Conservation (phyloP, 2,329 filamentous ascomycete genomes). For the Aspergillus niger region DNA sequence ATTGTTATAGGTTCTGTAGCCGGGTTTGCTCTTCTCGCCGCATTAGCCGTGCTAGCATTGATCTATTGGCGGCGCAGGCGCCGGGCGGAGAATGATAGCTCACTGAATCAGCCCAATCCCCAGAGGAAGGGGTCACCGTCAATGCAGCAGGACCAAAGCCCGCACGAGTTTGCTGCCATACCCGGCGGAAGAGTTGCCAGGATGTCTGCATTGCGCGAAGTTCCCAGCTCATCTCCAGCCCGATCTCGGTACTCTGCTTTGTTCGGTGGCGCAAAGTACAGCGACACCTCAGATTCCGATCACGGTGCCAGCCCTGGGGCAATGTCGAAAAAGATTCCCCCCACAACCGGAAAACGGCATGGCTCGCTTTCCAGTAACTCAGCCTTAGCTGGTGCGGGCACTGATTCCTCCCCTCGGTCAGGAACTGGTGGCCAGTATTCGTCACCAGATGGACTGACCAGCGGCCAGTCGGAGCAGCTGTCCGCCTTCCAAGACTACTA, state of each 20-base stretch:
- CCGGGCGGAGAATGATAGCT: constrained; percentile 66
- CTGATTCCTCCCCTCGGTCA: constrained; percentile 72
- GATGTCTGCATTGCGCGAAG: constrained; percentile 89
- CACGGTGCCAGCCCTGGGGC: constrained; percentile 72
- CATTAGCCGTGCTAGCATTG: constrained; percentile 62
- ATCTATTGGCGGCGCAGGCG: constrained; percentile 60
- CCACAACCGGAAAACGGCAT: constrained; percentile 63
- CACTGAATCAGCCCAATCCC: constrained; percentile 89
- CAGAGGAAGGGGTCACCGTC: constrained; percentile 47
- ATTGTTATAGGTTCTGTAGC: constrained; percentile 80
- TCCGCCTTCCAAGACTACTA: constrained; percentile 99
- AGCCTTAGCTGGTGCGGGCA: constrained; percentile 62
- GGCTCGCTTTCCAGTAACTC: constrained; percentile 90
- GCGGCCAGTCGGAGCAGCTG: constrained; percentile 92
- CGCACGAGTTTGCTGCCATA: constrained; percentile 68
- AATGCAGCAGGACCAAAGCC: constrained; percentile 46
- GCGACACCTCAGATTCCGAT: constrained; percentile 63
- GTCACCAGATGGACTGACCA: constrained; percentile 78
- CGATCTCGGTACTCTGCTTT: constrained; percentile 55
- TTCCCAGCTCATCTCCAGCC: constrained; percentile 63
- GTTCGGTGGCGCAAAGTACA: constrained; percentile 50
- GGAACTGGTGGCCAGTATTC: constrained; percentile 72
- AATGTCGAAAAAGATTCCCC: constrained; percentile 53
- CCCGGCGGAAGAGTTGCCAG: constrained; percentile 88
- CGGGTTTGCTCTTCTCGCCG: constrained; percentile 69